phyloP scores from a whole-genome alignment of 2,329 filamentous ascomycete species.

The Phoma sp. region DNA sequence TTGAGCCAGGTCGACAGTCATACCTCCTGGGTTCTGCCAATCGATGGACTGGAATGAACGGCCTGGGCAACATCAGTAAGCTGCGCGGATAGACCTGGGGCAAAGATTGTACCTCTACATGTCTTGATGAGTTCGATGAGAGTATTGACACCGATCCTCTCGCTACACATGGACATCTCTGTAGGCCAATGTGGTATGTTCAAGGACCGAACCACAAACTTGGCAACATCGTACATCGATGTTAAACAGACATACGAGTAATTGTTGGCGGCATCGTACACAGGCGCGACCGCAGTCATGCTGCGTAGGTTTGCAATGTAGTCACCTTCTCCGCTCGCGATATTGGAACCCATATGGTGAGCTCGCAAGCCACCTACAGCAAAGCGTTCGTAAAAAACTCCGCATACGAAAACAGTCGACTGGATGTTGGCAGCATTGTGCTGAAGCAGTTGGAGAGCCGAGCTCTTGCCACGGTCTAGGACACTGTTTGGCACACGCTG shows the following conservation, averaged over 20 bases:
- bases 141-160: slow-evolving; percentile 66
- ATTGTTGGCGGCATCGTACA: slow-evolving; percentile 58
- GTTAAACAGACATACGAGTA: slow-evolving; percentile 65
- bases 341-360: slow-evolving; percentile 65
- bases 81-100: neutral
- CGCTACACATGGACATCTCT: slow-evolving; percentile 74
- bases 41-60: slow-evolving; percentile 43
- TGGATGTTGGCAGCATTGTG: slow-evolving; percentile 65
- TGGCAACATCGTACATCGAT: slow-evolving; percentile 71
- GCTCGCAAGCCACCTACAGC: slow-evolving; percentile 68
- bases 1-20: neutral
- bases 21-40: slow-evolving; percentile 55
- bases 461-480: slow-evolving; percentile 65
- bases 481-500: slow-evolving; percentile 63
- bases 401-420: slow-evolving; percentile 75
- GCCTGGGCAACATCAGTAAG: slow-evolving; percentile 29
- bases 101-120: slow-evolving; percentile 34
- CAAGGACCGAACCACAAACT: slow-evolving; percentile 73
- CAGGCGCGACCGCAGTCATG: slow-evolving; percentile 66
- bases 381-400: slow-evolving; percentile 78
- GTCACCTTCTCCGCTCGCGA: slow-evolving; percentile 63
- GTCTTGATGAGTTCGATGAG: slow-evolving; percentile 61
- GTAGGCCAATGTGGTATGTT: slow-evolving; percentile 70
- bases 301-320: slow-evolving; percentile 69
- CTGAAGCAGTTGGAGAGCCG: slow-evolving; percentile 64